These are phyloP conservation scores for Toxicodendron radicans DNA, from an alignment of 345 rosid genomes.

Conservation along the genomic window DNA sequence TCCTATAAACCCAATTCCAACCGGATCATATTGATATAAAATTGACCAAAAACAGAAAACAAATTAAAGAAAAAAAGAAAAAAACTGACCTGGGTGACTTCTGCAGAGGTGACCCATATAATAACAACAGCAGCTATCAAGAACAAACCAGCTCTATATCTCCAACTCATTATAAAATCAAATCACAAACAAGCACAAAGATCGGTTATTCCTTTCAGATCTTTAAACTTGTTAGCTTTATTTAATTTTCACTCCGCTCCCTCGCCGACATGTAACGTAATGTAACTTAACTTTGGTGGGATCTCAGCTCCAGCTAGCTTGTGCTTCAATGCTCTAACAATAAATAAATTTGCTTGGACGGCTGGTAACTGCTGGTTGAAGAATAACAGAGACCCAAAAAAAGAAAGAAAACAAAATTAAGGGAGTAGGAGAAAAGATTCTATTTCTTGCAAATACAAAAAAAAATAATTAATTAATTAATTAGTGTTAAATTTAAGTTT, in stretches of 20 bases:
- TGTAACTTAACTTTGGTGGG: not conserved
- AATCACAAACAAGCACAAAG: conserved; percentile 34
- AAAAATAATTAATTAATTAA: not conserved
- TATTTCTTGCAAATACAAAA: conserved; percentile 5
- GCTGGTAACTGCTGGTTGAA: too few relatives aligned
- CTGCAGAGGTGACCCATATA: conserved; percentile 91
- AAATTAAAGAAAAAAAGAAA: not conserved
- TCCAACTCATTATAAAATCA: conserved; percentile 64
- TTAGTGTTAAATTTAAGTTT: conserved; percentile 1
- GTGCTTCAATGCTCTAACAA: not conserved
- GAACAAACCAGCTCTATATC: conserved; percentile 82
- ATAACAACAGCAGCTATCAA: conserved; percentile 85
- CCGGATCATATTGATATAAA: too few relatives aligned
- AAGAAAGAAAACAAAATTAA: not conserved
- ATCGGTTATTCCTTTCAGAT: conserved; percentile 26
- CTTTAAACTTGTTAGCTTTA: conserved; percentile 8
- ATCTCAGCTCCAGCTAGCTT: conserved; percentile 17
- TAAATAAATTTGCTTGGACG: too few relatives aligned
- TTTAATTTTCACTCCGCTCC: not conserved
- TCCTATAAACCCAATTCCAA: not conserved
- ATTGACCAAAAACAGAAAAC: too few relatives aligned
- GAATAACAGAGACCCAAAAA: not conserved
- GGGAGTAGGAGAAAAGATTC: not conserved
- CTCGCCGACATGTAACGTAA: conserved; percentile 3
- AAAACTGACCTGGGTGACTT: conserved; percentile 75